These are phyloP conservation scores for Raphanus raphanistrum DNA, from an alignment of 345 rosid genomes.

Conservation along the genomic window DNA sequence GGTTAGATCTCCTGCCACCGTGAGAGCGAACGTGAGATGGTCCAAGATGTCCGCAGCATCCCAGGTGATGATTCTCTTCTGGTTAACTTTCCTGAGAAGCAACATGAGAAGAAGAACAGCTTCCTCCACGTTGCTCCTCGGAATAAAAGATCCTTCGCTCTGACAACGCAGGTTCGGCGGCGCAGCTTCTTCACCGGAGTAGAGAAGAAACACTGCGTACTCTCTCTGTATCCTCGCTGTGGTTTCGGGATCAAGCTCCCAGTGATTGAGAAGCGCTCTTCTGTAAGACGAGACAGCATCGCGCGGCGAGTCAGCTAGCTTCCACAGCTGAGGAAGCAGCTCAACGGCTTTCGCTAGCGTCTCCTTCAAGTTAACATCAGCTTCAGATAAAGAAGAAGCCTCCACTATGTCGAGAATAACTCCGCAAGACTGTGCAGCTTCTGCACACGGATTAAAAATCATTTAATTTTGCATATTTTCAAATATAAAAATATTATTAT, in stretches of 20 bases:
- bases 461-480: no score
- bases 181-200: conserved; percentile 74
- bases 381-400: conserved; percentile 63
- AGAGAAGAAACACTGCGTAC: conserved; percentile 74
- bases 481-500: no score
- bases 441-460: conserved; percentile 46
- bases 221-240: conserved; percentile 70
- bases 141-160: conserved; percentile 66
- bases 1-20: conserved; percentile 57
- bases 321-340: conserved; percentile 87
- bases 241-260: conserved; percentile 67
- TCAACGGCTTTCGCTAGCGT: conserved; percentile 70
- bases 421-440: conserved; percentile 86
- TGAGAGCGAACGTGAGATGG: conserved; percentile 74
- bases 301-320: conserved; percentile 55
- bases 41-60: conserved; percentile 67
- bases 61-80: conserved; percentile 57
- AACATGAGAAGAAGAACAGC: conserved; percentile 79
- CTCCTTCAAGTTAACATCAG: conserved; percentile 76
- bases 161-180: conserved; percentile 73
- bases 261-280: conserved; percentile 66
- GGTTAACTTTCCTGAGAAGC: conserved; percentile 60
- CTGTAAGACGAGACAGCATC: conserved; percentile 72
- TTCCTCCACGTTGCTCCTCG: conserved; percentile 75
- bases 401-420: conserved; percentile 80